phyloP scores from a whole-genome alignment of 1,139 yeast species.

The Yamadazyma pseudoaaseri region DNA sequence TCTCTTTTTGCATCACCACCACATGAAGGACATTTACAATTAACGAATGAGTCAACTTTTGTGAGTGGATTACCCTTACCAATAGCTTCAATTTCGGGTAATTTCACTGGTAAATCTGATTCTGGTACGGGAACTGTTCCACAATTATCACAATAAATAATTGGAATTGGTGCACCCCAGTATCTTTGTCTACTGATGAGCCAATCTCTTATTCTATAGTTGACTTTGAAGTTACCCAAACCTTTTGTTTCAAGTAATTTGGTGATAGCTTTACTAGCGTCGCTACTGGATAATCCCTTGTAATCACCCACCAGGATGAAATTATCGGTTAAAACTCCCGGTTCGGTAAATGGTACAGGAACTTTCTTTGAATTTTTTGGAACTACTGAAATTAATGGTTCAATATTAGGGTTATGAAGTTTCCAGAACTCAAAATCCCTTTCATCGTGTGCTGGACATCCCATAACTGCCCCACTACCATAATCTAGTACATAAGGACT shows the following conservation, averaged over 20 bases:
- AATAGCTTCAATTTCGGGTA: conserved; percentile 55
- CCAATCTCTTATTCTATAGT: conserved; percentile 85
- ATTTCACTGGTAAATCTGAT: conserved; percentile 71
- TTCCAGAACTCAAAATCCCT: conserved; percentile 84
- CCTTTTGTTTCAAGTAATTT: conserved; percentile 33
- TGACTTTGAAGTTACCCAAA: conserved; percentile 50
- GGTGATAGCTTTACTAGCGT: conserved; percentile 54
- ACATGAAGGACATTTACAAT: conserved; percentile 81
- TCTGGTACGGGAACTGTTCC: conserved; percentile 93
- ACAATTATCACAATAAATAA: conserved; percentile 79
- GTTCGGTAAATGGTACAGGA: conserved; percentile 44
- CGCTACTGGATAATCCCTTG: conserved; percentile 45
- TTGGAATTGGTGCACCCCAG: conserved; percentile 99
- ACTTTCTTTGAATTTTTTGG: conserved; percentile 19
- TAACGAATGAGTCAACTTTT: conserved; percentile 64
- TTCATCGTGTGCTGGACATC: conserved; percentile 91
- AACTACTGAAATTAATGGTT: conserved; percentile 46
- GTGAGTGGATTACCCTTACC: conserved; percentile 74
- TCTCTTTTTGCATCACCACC: conserved; percentile 73
- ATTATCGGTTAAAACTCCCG: conserved; percentile 41
- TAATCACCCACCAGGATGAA: conserved; percentile 39
- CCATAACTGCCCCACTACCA: conserved; percentile 96
- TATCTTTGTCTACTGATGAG: conserved; percentile 88
- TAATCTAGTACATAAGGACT: conserved; percentile 91
- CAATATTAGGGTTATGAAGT: conserved; percentile 49